Base-by-base conservation (phyloP, 129 eudicot genomes). In the Glebionis coronaria region DNA sequence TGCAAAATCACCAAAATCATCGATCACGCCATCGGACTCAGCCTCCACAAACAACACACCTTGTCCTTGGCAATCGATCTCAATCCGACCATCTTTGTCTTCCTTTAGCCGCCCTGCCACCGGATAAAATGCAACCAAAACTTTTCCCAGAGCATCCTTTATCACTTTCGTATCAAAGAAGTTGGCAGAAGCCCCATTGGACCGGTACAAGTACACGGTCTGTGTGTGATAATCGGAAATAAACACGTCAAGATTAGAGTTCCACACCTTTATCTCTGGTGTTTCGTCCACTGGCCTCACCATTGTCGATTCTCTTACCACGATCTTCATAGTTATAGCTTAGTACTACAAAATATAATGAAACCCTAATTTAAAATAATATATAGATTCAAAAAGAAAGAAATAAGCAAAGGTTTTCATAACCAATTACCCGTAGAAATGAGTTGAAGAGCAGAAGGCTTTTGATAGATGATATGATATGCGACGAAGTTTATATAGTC, bases 11-110 rank as follows among this genome's bases (percentile, higher is more conserved):
- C 46, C 70, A 2, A 65, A 65, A 25, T 65, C 70, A 25, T 49
- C 46, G 16, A 65, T n/a, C 27, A 65, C 59, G 9, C 57, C 70
- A 15, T 65, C 27, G 0, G 46, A n/a, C 10, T 49, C 58, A 0
- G 58, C 70, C 23, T 49, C 46, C 58, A 65, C 19, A 49, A 65
- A 65, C 58, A 65, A 49, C 27, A 15, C 70, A 7, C 70, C 70
- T 27, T 65, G 70, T 49, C 46, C 59, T 28, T 47, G 46, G 15
- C 59, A 65, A 65, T 65, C 59, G 23, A 65, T 65, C 58, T n/a
- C 46, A 13, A 49, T 14, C 5, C 70, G 25, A 0, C 70, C 70
- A 49, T 65, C 3, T 3, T 49, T 18, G 25, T 13, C 59, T 15
- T 14, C n/a, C 21, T n/a, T 28, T 3, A 65, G 29, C n/a, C 59